Conservation (phyloP, 208 protist species). For the Wallacemonas sp. region DNA sequence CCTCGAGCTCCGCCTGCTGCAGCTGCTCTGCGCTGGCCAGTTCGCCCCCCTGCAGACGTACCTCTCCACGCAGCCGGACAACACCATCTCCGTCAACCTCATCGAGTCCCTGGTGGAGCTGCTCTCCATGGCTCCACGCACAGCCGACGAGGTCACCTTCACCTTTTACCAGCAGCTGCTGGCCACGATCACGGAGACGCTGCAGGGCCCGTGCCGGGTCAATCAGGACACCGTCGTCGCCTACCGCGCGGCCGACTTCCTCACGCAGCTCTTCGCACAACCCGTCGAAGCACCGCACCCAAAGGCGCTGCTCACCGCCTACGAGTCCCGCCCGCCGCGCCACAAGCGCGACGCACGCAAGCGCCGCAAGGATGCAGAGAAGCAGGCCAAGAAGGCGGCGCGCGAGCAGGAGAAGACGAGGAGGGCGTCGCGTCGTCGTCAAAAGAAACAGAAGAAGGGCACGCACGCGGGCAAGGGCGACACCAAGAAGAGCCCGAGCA, state of each 20-base stretch:
- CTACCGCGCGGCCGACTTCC: conserved; percentile 46
- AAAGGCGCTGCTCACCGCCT: conserved; percentile 20
- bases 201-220: conserved; percentile 55
- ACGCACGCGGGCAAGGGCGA: no score
- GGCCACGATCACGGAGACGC: conserved; percentile 42
- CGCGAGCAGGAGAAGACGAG: background rate
- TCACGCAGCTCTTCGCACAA: conserved; percentile 41
- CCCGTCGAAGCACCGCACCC: conserved; percentile 19
- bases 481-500: background rate
- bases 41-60: conserved; percentile 59
- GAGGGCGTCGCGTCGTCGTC: background rate
- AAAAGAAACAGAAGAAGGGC: background rate
- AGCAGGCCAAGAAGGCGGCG: conserved; percentile 1
- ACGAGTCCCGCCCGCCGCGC: background rate
- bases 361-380: conserved; percentile 3
- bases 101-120: conserved; percentile 59
- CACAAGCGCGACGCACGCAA: conserved; percentile 4
- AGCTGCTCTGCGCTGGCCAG: conserved; percentile 72
- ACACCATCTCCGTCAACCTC: conserved; percentile 59
- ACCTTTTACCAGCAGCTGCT: conserved; percentile 50
- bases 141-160: conserved; percentile 39
- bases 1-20: conserved; percentile 53
- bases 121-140: conserved; percentile 36
- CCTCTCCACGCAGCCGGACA: conserved; percentile 58
- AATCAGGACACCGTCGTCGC: conserved; percentile 63